A percentile compares a stretch with the other conserved stretches of the same genome.
Evolutionary conservation across 208 protist genomes (phyloP).

Genomic region (Crithidia bombi): DNA sequence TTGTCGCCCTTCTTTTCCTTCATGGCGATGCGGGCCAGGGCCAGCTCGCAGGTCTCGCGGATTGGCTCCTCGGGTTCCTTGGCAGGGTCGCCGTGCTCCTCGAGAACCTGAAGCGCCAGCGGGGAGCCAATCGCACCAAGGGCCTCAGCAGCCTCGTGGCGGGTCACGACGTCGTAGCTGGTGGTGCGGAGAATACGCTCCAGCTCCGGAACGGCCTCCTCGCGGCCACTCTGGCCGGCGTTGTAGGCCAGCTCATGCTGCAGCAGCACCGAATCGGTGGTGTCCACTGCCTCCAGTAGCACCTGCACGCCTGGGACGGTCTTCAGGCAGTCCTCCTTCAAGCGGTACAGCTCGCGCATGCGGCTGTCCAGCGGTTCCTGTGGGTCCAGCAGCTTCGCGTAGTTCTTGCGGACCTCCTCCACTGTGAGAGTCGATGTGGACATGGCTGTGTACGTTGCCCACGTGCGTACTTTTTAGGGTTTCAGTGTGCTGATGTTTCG

Average conservation of each 20-base stretch:
- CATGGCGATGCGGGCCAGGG: conserved; percentile 76
- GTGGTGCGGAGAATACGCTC: conserved; percentile 70
- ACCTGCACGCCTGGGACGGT: conserved; percentile 55
- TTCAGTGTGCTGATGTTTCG: neutral
- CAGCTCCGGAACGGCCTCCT: conserved; percentile 80
- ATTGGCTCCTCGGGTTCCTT: conserved; percentile 76
- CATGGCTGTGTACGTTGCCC: conserved; percentile 13
- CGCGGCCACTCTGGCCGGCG: conserved; percentile 94
- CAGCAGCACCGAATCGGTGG: conserved; percentile 94
- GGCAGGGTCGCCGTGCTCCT: conserved; percentile 48
- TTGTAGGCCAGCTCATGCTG: conserved; percentile 98
- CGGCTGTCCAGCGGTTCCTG: conserved; percentile 79
- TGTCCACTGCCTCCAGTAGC: conserved; percentile 77
- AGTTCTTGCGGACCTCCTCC: conserved; percentile 60
- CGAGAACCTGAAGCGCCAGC: conserved; percentile 48
- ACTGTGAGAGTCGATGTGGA: conserved; percentile 36
- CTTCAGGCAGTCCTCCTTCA: conserved; percentile 81
- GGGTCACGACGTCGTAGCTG: conserved; percentile 94
- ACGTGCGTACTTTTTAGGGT: neutral
- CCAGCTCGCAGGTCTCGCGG: conserved; percentile 95
- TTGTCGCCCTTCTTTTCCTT: conserved; percentile 55
- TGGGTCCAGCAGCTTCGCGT: conserved; percentile 73
- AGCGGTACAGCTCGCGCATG: conserved; percentile 87
- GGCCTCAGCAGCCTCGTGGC: conserved; percentile 97
- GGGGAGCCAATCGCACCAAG: conserved; percentile 87